phyloP scores from a whole-genome alignment of 306 rosid species.

The Rosa persica region DNA sequence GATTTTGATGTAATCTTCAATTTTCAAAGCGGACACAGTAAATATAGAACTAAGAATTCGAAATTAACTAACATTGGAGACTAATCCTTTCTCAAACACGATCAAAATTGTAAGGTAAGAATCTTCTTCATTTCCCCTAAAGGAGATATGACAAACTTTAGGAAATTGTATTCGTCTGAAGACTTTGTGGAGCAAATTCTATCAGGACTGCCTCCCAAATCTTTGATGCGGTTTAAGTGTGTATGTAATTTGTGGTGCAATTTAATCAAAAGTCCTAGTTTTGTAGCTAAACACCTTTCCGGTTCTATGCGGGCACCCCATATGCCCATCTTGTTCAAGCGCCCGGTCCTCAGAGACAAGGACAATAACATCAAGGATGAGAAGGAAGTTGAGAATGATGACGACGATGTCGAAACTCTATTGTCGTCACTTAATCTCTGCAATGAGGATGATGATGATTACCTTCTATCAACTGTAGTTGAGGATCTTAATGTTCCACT shows the following conservation, averaged over 20 bases:
- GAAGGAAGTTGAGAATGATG: neutral
- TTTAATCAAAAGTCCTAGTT: too few species aligned
- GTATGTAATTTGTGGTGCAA: neutral
- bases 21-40: too few species aligned
- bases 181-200: neutral
- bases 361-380: neutral
- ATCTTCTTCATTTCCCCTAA: too few species aligned
- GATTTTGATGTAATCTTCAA: too few species aligned
- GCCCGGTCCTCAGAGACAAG: neutral
- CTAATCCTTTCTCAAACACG: too few species aligned
- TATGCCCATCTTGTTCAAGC: neutral
- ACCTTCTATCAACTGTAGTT: neutral
- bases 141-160: too few species aligned
- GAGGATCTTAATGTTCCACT: neutral
- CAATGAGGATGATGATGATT: neutral
- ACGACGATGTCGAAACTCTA: neutral
- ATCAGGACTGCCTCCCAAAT: neutral
- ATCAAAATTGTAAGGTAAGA: too few species aligned
- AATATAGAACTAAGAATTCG: too few species aligned
- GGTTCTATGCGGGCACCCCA: neutral
- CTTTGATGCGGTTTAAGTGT: neutral
- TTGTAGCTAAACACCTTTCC: neutral
- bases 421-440: neutral
- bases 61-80: too few species aligned
- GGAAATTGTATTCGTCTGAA: neutral